Conservation (phyloP, 2,329 filamentous ascomycete species). For the Aspergillus sergii region DNA sequence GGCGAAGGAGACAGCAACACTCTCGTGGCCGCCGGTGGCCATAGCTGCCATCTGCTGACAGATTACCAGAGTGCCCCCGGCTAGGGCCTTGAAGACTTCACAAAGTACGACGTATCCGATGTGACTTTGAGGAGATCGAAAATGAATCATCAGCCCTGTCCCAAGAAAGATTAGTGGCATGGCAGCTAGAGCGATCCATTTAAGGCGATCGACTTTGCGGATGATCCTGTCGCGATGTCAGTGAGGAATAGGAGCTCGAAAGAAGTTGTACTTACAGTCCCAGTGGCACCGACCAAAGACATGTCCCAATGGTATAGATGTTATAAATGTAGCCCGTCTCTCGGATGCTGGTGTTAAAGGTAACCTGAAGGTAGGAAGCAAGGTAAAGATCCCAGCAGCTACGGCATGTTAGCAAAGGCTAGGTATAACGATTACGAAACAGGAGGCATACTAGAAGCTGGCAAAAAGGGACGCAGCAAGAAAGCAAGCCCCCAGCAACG, state of each 20-base stretch:
- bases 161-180: conserved; percentile 24
- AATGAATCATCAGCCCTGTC: conserved; percentile 27
- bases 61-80: conserved; percentile 24
- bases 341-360: conserved; percentile 22
- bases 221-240: conserved; percentile 14
- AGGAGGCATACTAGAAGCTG: conserved; percentile 8
- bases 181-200: conserved; percentile 22
- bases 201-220: conserved; percentile 22
- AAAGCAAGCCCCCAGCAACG: conserved; percentile 25
- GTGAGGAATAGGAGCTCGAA: too few relatives aligned
- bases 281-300: conserved; percentile 22
- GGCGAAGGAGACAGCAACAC: conserved; percentile 25
- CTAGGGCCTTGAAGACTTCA: conserved; percentile 26
- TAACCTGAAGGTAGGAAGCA: conserved; percentile 30
- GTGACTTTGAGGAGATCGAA: conserved; percentile 21
- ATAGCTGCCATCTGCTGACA: conserved; percentile 26
- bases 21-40: conserved; percentile 25
- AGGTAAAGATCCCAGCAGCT: conserved; percentile 22
- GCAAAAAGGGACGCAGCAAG: conserved; percentile 19
- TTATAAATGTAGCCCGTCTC: conserved; percentile 28
- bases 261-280: conserved; percentile 13
- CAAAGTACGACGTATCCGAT: conserved; percentile 23
- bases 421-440: neutral
- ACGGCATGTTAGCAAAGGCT: neutral
- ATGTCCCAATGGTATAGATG: conserved; percentile 26